A percentile compares a stretch with the other conserved stretches of the same genome.
These are phyloP conservation scores for Penicillium argentinense DNA, from an alignment of 495 filamentous ascomycete genomes.

Conservation along the genomic window DNA sequence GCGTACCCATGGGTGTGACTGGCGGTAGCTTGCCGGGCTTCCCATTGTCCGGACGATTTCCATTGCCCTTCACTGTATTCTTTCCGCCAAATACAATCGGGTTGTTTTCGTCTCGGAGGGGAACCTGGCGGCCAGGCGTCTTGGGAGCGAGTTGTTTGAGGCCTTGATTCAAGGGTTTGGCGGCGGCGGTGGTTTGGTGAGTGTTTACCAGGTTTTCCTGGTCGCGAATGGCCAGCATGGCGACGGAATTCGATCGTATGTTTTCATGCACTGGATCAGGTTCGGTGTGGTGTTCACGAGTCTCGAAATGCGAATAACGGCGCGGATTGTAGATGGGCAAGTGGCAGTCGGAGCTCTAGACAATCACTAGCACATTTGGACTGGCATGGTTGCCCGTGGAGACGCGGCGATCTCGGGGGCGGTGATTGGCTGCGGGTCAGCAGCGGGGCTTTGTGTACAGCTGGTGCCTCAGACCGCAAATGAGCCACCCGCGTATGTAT, in stretches of 20 bases:
- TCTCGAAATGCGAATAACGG: slow-evolving; percentile 1
- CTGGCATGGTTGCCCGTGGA: slow-evolving; percentile 47
- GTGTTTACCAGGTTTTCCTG: slow-evolving; percentile 85
- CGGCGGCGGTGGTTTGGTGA: slow-evolving; percentile 72
- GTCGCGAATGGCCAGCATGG: slow-evolving; percentile 79
- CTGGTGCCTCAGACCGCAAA: no score
- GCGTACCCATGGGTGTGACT: slow-evolving; percentile 78
- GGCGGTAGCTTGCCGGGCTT: slow-evolving; percentile 67
- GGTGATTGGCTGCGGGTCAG: slow-evolving; percentile 22
- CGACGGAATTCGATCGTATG: slow-evolving; percentile 27
- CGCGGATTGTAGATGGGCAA: neutral
- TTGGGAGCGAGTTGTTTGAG: slow-evolving; percentile 65
- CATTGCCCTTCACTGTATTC: slow-evolving; percentile 62
- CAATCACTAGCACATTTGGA: no score
- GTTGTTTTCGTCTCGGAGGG: slow-evolving; percentile 85
- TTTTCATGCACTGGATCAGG: slow-evolving; percentile 22
- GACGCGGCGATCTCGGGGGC: slow-evolving; percentile 32
- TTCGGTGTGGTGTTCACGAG: no score
- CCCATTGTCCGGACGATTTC: slow-evolving; percentile 66
- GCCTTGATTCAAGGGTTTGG: slow-evolving; percentile 75
- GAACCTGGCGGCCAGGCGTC: slow-evolving; percentile 78
- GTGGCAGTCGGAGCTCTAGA: neutral
- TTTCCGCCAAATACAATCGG: slow-evolving; percentile 58
- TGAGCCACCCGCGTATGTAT: no score
- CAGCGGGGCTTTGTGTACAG: slow-evolving; percentile 19